Evolutionary conservation across 768 basidiomycete species (phyloP).

Genomic region (Tricholoma hemisulphureum): DNA sequence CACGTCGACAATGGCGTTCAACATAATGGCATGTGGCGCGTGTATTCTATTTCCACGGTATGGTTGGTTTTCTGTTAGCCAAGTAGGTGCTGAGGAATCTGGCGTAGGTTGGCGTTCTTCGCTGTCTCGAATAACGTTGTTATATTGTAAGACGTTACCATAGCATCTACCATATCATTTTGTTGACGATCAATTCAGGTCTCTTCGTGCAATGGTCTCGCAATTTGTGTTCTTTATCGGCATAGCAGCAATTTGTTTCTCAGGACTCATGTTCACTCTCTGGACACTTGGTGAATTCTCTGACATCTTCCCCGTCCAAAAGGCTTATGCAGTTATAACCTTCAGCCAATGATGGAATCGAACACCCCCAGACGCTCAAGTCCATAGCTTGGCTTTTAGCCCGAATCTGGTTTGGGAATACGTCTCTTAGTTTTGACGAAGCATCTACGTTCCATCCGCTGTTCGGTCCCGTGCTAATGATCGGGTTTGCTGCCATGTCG

Average conservation of each 20-base stretch:
- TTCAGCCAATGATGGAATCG: slow-evolving; percentile 27
- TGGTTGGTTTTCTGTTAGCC: neutral
- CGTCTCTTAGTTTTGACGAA: slow-evolving; percentile 56
- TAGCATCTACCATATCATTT: neutral
- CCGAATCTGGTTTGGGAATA: slow-evolving; percentile 85
- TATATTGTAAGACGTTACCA: slow-evolving; percentile 55
- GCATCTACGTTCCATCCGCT: slow-evolving; percentile 63
- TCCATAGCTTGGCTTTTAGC: slow-evolving; percentile 81
- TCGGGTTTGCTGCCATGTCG: slow-evolving; percentile 72
- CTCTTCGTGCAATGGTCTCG: slow-evolving; percentile 77
- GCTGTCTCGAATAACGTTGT: slow-evolving; percentile 76
- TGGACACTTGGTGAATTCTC: slow-evolving; percentile 41
- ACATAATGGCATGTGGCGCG: slow-evolving; percentile 79
- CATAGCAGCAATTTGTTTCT: slow-evolving; percentile 78
- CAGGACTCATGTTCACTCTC: slow-evolving; percentile 60
- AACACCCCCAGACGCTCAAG: slow-evolving; percentile 35
- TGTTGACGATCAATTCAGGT: slow-evolving; percentile 39
- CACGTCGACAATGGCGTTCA: slow-evolving; percentile 69
- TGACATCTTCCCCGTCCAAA: neutral
- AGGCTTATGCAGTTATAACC: neutral
- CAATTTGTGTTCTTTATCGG: slow-evolving; percentile 79
- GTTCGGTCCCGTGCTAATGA: slow-evolving; percentile 79
- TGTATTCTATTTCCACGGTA: slow-evolving; percentile 85
- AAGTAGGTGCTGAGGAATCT: neutral
- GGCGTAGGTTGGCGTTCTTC: slow-evolving; percentile 69